Evolutionary conservation across 1,284 basidiomycete species (phyloP).

Genomic region (Trichosporon asahii): DNA sequence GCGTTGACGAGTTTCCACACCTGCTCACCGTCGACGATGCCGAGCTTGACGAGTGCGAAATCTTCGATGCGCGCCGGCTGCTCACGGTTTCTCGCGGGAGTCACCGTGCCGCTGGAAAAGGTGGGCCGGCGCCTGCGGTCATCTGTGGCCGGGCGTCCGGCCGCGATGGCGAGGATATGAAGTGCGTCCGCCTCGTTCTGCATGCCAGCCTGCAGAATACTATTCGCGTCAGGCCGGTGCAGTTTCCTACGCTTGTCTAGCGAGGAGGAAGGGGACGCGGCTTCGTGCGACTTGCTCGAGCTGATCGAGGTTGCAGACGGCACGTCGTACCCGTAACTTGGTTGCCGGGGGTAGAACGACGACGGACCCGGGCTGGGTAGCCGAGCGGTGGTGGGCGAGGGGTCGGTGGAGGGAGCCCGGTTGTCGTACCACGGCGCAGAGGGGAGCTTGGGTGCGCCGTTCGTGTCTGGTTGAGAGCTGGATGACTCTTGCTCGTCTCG

Average conservation of each 20-base stretch:
- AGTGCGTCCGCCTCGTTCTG: slow-evolving; percentile 52
- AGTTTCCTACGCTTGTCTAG: slow-evolving; percentile 28
- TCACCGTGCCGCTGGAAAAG: not conserved
- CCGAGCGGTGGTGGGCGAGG: not conserved
- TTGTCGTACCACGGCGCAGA: not conserved
- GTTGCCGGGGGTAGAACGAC: not conserved
- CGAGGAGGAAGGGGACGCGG: slow-evolving; percentile 16
- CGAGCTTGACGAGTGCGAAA: slow-evolving; percentile 51
- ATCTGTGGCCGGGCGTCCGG: slow-evolving; percentile 16
- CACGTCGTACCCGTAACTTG: slow-evolving; percentile 24
- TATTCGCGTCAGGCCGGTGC: slow-evolving; percentile 34
- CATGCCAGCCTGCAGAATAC: slow-evolving; percentile 51
- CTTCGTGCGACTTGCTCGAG: not conserved
- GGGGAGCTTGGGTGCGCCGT: not conserved
- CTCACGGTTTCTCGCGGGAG: not conserved
- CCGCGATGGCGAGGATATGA: slow-evolving; percentile 49
- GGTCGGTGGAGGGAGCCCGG: not conserved
- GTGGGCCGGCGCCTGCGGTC: not conserved
- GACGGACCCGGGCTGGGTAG: not conserved
- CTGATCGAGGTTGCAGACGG: slow-evolving; percentile 37
- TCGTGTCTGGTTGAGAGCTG: not conserved
- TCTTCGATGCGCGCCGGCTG: slow-evolving; percentile 27
- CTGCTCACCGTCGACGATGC: slow-evolving; percentile 43
- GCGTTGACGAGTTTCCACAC: slow-evolving; percentile 41
- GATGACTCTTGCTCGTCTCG: slow-evolving; percentile 19